Conservation (phyloP, 148 eudicot species). For the Rhododendron ferrugineum region DNA sequence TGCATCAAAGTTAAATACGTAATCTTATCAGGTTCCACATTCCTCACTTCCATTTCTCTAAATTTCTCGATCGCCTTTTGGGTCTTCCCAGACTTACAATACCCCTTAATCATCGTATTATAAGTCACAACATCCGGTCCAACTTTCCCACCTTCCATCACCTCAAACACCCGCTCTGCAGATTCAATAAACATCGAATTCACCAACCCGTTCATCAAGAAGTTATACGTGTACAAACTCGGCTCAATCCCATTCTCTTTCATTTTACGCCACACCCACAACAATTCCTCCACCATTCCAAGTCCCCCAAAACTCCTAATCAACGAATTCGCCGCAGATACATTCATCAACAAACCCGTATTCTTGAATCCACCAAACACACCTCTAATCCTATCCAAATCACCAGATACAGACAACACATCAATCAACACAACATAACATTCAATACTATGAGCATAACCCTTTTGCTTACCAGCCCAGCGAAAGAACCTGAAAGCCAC, state of each 20-base stretch:
- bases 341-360: constrained; percentile 46
- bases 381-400: constrained; percentile 47
- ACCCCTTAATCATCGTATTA: constrained; percentile 93
- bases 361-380: constrained; percentile 49
- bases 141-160: constrained; percentile 65
- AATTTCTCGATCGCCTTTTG: constrained; percentile 64
- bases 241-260: constrained; percentile 78
- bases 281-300: constrained; percentile 90
- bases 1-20: constrained; percentile 87
- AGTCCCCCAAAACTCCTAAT: constrained; percentile 72
- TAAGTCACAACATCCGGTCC: constrained; percentile 78
- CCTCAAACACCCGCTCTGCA: constrained; percentile 85
- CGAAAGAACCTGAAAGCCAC: constrained; percentile 58
- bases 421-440: constrained; percentile 70
- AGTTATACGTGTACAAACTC: constrained; percentile 71
- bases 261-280: constrained; percentile 91
- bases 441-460: constrained; percentile 57
- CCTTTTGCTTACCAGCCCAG: constrained; percentile 89
- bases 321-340: constrained; percentile 59
- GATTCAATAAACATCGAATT: constrained; percentile 62
- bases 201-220: constrained; percentile 73
- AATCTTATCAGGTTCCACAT: constrained; percentile 72
- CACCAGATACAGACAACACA: constrained; percentile 37
- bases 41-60: constrained; percentile 63
- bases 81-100: constrained; percentile 68